These are phyloP conservation scores for Aspergillus uvarum DNA, from an alignment of 2,329 filamentous ascomycete genomes.

Conservation along the genomic window DNA sequence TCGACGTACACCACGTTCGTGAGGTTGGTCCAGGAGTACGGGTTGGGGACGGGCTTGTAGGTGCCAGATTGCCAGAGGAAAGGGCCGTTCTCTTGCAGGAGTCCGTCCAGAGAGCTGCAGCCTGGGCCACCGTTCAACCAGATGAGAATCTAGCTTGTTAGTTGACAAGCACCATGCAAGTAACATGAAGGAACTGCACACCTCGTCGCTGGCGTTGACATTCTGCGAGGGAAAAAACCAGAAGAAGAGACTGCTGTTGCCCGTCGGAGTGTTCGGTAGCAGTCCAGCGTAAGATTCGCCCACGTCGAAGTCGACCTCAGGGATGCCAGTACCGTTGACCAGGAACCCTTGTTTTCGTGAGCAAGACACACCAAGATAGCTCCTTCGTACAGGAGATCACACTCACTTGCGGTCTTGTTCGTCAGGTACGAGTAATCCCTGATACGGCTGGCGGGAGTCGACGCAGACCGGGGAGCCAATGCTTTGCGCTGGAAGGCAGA, in stretches of 20 bases:
- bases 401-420: conserved; percentile 12
- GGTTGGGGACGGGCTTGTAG: conserved; percentile 62
- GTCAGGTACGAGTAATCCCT: conserved; percentile 5
- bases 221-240: conserved; percentile 51
- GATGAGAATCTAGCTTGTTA: conserved; percentile 29
- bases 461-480: background rate
- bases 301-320: conserved; percentile 67
- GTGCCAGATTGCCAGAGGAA: conserved; percentile 71
- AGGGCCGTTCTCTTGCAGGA: conserved; percentile 74
- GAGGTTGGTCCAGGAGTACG: conserved; percentile 69
- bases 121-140: conserved; percentile 55
- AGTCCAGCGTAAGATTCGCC: conserved; percentile 50
- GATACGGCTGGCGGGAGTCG: background rate
- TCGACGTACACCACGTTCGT: conserved; percentile 68
- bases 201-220: conserved; percentile 41
- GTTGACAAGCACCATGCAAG: background rate
- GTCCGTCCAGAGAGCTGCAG: conserved; percentile 61
- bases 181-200: conserved; percentile 14
- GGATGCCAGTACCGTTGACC: conserved; percentile 64
- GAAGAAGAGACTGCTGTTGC: conserved; percentile 50
- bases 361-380: background rate
- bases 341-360: conserved; percentile 53
- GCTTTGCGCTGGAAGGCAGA: background rate
- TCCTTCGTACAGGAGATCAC: background rate
- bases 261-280: conserved; percentile 50